These are phyloP conservation scores for Gossypium lobatum DNA, from an alignment of 441 rosid species.

Conservation along the genomic window DNA sequence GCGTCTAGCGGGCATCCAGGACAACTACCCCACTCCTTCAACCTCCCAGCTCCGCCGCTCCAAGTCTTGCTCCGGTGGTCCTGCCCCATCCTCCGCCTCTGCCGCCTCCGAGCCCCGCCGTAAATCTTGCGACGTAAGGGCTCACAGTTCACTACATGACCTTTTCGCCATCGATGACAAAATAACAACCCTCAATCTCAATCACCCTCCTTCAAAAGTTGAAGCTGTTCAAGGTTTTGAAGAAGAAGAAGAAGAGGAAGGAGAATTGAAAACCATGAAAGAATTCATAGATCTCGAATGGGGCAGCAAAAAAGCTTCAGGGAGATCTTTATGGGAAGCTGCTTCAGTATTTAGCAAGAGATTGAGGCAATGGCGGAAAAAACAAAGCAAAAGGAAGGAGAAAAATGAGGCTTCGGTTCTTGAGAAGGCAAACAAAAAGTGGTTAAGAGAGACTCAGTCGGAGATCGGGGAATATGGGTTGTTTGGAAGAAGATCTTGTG, in stretches of 20 bases:
- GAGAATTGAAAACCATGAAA: conserved; percentile 52
- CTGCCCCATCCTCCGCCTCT: conserved; percentile 16
- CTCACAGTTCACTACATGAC: conserved; percentile 31
- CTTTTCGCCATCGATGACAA: conserved; percentile 35
- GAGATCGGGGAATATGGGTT: conserved; percentile 27
- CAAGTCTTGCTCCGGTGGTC: conserved; percentile 36
- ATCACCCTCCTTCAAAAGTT: conserved; percentile 17
- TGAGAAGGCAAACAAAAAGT: conserved; percentile 13
- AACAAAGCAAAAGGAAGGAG: conserved; percentile 27
- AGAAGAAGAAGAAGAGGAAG: conserved; percentile 8
- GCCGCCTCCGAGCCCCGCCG: conserved; percentile 43
- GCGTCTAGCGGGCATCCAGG: conserved; percentile 34
- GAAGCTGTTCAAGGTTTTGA: conserved; percentile 16
- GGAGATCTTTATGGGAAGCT: conserved; percentile 30
- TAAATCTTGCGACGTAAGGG: conserved; percentile 51
- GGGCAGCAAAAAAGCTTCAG: conserved; percentile 31
- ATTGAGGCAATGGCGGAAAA: conserved; percentile 38
- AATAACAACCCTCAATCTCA: conserved; percentile 7
- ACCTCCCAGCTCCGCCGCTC: conserved; percentile 43
- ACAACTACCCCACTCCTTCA: conserved; percentile 18
- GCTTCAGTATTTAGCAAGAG: conserved; percentile 49
- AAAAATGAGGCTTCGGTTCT: conserved; percentile 16
- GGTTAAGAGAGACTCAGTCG: conserved; percentile 20
- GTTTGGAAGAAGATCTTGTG: conserved; percentile 52
- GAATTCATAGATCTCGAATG: conserved; percentile 66